These are phyloP conservation scores for Astrocystis sublimbata DNA, from an alignment of 495 filamentous ascomycete species.

Conservation along the genomic window DNA sequence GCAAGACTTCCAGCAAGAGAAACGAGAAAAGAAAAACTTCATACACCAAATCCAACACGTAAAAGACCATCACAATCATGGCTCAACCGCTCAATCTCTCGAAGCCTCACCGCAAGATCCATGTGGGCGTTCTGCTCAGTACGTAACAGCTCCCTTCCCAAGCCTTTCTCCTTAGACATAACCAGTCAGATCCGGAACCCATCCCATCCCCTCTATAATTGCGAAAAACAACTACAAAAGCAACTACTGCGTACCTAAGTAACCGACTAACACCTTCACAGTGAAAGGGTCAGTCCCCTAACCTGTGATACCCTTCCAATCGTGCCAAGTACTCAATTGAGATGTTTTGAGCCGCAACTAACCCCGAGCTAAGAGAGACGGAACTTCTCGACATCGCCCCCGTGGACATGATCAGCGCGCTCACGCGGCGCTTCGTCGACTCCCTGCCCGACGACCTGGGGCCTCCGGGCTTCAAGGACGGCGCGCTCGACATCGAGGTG, in stretches of 20 bases:
- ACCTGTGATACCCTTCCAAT: background rate
- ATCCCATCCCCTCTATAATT: no score
- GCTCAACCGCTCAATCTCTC: slow-evolving; percentile 3
- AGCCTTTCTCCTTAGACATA: background rate
- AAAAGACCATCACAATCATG: background rate
- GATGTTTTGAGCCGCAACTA: background rate
- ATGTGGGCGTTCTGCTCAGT: slow-evolving; percentile 10
- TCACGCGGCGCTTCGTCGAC: slow-evolving; percentile 12
- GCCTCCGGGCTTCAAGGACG: slow-evolving; percentile 13
- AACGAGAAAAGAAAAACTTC: background rate
- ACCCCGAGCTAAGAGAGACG: slow-evolving; percentile 5
- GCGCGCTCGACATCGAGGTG: slow-evolving; percentile 21
- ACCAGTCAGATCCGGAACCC: no score
- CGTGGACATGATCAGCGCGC: slow-evolving; percentile 23
- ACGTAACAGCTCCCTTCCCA: background rate
- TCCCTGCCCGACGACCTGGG: slow-evolving; percentile 10
- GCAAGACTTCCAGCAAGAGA: background rate
- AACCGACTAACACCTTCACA: background rate
- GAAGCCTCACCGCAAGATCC: slow-evolving; percentile 2
- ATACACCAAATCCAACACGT: background rate
- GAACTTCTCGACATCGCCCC: slow-evolving; percentile 25
- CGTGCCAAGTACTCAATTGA: no score
- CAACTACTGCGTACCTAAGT: no score
- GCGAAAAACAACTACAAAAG: no score
- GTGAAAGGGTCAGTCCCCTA: background rate